Evolutionary conservation across 495 filamentous ascomycete species (phyloP).

Genomic region (Penicillium pancosmium): DNA sequence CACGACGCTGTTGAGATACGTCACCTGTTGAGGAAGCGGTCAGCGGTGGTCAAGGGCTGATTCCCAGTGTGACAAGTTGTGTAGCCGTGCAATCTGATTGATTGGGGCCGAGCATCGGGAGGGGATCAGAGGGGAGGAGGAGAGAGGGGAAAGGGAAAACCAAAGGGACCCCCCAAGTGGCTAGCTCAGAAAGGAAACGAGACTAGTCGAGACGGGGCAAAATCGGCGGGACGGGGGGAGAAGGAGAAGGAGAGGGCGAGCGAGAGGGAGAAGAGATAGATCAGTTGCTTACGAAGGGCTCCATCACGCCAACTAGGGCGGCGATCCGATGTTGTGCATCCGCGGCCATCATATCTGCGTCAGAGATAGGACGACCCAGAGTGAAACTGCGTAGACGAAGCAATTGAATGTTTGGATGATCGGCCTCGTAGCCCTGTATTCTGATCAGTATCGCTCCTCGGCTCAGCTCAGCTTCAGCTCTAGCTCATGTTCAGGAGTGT

Average conservation of each 20-base stretch:
- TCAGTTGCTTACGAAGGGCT: conserved; percentile 61
- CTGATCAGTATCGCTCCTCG: too few relatives aligned
- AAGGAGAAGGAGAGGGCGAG: conserved; percentile 19
- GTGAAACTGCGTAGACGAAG: conserved; percentile 78
- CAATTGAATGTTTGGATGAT: conserved; percentile 74
- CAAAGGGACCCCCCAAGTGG: conserved; percentile 23
- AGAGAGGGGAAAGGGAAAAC: conserved; percentile 19
- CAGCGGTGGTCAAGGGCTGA: conserved; percentile 17
- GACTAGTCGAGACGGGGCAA: conserved; percentile 30
- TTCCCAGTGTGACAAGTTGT: conserved; percentile 3
- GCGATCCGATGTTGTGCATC: conserved; percentile 58
- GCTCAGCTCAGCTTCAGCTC: too few relatives aligned
- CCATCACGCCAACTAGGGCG: conserved; percentile 59
- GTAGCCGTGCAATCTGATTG: conserved; percentile 19
- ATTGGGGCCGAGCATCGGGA: conserved; percentile 12
- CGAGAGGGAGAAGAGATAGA: conserved; percentile 23
- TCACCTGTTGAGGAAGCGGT: conserved; percentile 50
- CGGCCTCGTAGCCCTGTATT: conserved; percentile 67
- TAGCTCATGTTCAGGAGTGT: too few relatives aligned
- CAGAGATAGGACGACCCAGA: conserved; percentile 62
- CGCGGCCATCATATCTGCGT: conserved; percentile 53
- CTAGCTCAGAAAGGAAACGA: conserved; percentile 33
- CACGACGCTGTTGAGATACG: conserved; percentile 63
- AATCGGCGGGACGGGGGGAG: conserved; percentile 37
- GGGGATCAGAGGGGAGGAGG: conserved; percentile 10